Conservation (phyloP, 2,329 filamentous ascomycete species). For the Didymella glomerata region DNA sequence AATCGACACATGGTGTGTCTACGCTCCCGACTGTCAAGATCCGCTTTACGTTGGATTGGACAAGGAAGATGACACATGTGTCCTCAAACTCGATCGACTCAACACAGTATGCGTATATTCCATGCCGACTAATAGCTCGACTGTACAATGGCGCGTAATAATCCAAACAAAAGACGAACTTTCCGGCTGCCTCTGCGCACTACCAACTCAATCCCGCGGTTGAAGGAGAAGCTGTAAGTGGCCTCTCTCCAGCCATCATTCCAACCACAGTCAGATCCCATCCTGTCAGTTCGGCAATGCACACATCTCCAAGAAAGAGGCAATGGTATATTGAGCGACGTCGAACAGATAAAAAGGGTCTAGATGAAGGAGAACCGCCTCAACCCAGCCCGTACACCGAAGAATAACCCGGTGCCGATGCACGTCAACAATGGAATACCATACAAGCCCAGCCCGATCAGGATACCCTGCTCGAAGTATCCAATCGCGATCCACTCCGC, state of each 20-base stretch:
- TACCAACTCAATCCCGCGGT: no score
- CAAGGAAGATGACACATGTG: no score
- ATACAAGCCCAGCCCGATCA: constrained; percentile 48
- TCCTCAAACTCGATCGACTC: no score
- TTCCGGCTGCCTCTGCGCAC: no score
- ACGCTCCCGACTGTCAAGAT: not conserved
- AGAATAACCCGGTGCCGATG: constrained; percentile 38
- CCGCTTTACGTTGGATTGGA: not conserved
- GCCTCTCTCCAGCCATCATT: no score
- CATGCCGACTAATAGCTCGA: no score
- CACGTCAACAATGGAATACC: constrained; percentile 43
- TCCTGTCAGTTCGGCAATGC: not conserved
- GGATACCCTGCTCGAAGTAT: constrained; percentile 45
- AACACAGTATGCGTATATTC: no score
- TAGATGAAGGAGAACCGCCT: constrained; percentile 26
- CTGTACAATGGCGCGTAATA: no score
- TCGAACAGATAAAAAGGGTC: not conserved
- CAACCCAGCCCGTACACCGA: constrained; percentile 37
- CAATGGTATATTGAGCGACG: not conserved
- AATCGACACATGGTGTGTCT: not conserved
- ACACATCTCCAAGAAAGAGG: not conserved
- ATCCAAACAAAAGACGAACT: no score
- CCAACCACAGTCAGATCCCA: not conserved
- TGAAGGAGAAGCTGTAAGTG: no score
- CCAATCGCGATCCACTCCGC: constrained; percentile 43